Percentiles rank a stretch among this genome's conserved stretches.
Evolutionary conservation across 441 rosid genomes (phyloP).

Genomic region (Adansonia gregorii): DNA sequence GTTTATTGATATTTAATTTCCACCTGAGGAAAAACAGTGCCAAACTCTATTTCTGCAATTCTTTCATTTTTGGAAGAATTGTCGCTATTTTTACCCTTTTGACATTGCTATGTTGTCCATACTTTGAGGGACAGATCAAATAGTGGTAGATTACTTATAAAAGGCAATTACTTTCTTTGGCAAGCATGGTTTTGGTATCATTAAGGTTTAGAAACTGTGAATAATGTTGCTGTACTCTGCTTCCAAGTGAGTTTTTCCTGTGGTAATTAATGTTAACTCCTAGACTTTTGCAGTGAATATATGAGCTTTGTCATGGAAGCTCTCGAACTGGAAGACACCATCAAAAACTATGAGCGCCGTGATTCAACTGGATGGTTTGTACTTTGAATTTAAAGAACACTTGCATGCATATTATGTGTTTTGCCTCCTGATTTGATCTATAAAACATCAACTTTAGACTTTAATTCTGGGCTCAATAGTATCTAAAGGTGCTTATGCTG

Average conservation of each 20-base stretch:
- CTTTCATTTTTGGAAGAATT: constrained; percentile 4
- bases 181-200: not conserved
- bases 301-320: constrained; percentile 69
- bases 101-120: not conserved
- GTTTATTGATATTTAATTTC: constrained; percentile 7
- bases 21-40: not conserved
- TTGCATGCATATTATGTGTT: not conserved
- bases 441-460: constrained; percentile 4
- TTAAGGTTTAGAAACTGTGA: constrained; percentile 11
- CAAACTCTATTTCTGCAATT: constrained; percentile 13
- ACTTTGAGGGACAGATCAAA: not conserved
- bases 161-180: not conserved
- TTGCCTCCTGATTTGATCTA: not conserved
- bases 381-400: constrained; percentile 24
- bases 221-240: constrained; percentile 18
- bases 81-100: not conserved
- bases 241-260: constrained; percentile 7
- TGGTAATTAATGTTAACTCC: constrained; percentile 20
- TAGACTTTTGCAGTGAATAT: constrained; percentile 57
- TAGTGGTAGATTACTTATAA: not conserved
- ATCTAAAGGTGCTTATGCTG: not conserved
- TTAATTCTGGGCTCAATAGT: constrained; percentile 8
- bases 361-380: constrained; percentile 75
- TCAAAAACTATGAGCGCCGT: constrained; percentile 67
- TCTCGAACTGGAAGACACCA: constrained; percentile 79